These are phyloP conservation scores for Sclerotinia spermophila DNA, from an alignment of 2,329 filamentous ascomycete genomes.

Conservation along the genomic window DNA sequence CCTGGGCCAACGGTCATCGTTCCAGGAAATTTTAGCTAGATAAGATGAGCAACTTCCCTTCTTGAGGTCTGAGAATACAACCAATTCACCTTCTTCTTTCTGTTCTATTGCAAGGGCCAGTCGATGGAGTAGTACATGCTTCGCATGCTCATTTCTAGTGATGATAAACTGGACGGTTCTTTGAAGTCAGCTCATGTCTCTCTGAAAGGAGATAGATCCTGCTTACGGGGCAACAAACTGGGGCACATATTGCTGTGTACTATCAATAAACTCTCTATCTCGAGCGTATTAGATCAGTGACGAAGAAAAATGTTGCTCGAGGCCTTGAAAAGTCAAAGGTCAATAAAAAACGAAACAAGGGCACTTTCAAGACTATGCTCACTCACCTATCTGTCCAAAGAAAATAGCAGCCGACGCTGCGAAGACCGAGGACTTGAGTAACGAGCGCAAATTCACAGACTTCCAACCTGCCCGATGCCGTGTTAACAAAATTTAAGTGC, in stretches of 20 bases:
- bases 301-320: background rate
- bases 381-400: background rate
- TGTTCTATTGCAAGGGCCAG: background rate
- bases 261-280: background rate
- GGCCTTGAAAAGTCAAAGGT: background rate
- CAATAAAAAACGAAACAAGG: background rate
- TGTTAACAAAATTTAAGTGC: too few relatives aligned
- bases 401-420: background rate
- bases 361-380: background rate
- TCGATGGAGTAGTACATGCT: background rate
- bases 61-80: background rate
- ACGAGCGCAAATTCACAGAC: background rate
- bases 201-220: background rate
- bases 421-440: background rate
- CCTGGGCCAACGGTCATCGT: background rate
- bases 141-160: background rate
- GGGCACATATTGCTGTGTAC: background rate
- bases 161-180: background rate
- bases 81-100: background rate
- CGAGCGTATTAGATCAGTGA: background rate
- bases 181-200: background rate
- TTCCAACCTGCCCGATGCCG: background rate
- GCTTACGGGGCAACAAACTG: background rate
- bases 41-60: background rate
- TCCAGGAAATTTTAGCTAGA: background rate